These are phyloP conservation scores for Pisolithus albus DNA, from an alignment of 768 basidiomycete species.

Conservation along the genomic window DNA sequence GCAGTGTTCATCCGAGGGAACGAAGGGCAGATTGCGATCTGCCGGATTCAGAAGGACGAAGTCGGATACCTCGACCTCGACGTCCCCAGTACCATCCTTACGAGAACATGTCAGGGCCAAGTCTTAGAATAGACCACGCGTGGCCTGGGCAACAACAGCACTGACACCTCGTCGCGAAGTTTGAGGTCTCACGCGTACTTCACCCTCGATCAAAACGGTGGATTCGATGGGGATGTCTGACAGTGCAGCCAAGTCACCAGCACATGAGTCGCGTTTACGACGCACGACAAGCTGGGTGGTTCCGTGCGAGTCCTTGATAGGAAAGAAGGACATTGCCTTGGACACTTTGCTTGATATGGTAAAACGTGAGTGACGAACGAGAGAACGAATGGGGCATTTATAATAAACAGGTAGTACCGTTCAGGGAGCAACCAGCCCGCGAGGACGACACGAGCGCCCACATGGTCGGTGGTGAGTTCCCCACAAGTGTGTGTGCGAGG, in stretches of 20 bases:
- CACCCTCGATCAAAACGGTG: slow-evolving; percentile 67
- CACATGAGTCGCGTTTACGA: slow-evolving; percentile 28
- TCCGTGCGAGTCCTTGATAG: slow-evolving; percentile 73
- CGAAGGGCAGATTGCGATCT: slow-evolving; percentile 65
- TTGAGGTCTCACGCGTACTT: slow-evolving; percentile 56
- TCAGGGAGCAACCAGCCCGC: slow-evolving; percentile 79
- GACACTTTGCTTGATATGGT: slow-evolving; percentile 52
- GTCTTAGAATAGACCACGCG: slow-evolving; percentile 4
- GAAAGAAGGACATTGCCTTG: slow-evolving; percentile 76
- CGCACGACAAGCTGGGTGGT: slow-evolving; percentile 72
- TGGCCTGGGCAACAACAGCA: slow-evolving; percentile 10
- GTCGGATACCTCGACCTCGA: slow-evolving; percentile 71
- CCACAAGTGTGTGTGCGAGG: slow-evolving; percentile 59
- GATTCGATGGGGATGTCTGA: slow-evolving; percentile 70
- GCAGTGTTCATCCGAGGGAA: slow-evolving; percentile 69
- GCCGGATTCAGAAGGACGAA: slow-evolving; percentile 80
- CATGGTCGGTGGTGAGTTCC: slow-evolving; percentile 44
- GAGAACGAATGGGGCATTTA: slow-evolving; percentile 18
- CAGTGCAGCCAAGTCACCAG: slow-evolving; percentile 36
- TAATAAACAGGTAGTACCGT: slow-evolving; percentile 48
- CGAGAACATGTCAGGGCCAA: slow-evolving; percentile 3
- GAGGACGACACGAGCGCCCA: slow-evolving; percentile 57
- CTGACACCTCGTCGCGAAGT: slow-evolving; percentile 57
- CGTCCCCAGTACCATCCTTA: slow-evolving; percentile 60
- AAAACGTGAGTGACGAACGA: slow-evolving; percentile 32